These are phyloP conservation scores for Chaetomium tenue DNA, from an alignment of 495 filamentous ascomycete genomes.

Conservation along the genomic window DNA sequence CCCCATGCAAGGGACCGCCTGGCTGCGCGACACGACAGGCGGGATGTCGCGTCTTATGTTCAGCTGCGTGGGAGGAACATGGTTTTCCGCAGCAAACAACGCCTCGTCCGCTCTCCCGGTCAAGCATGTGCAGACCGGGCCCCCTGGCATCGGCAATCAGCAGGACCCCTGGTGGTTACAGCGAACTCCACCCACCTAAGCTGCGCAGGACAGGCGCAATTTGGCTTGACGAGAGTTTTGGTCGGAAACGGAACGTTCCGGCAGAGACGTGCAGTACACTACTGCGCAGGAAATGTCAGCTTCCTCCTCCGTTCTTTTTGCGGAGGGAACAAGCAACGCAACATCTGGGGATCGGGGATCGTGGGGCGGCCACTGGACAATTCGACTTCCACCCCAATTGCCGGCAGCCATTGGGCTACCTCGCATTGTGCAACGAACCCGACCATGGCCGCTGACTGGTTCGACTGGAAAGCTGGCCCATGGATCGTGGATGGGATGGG, in stretches of 20 bases:
- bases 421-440: background rate
- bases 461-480: background rate
- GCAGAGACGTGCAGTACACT: background rate
- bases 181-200: conserved; percentile 26
- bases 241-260: conserved; percentile 10
- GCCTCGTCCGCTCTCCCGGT: conserved; percentile 2
- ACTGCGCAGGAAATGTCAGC: too few relatives aligned
- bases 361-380: background rate
- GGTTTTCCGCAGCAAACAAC: conserved; percentile 10
- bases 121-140: conserved; percentile 21
- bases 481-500: background rate
- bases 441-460: background rate
- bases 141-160: conserved; percentile 27
- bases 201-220: conserved; percentile 21
- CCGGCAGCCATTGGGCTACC: background rate
- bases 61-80: conserved; percentile 4
- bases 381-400: background rate
- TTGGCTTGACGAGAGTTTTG: conserved; percentile 4
- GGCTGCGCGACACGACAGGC: conserved; percentile 20
- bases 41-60: conserved; percentile 21
- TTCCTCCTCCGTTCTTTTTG: too few relatives aligned
- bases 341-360: background rate
- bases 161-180: conserved; percentile 23
- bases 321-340: background rate
- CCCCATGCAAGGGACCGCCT: conserved; percentile 21